These are phyloP conservation scores for Camelina sativa DNA, from an alignment of 345 rosid genomes.

Conservation along the genomic window DNA sequence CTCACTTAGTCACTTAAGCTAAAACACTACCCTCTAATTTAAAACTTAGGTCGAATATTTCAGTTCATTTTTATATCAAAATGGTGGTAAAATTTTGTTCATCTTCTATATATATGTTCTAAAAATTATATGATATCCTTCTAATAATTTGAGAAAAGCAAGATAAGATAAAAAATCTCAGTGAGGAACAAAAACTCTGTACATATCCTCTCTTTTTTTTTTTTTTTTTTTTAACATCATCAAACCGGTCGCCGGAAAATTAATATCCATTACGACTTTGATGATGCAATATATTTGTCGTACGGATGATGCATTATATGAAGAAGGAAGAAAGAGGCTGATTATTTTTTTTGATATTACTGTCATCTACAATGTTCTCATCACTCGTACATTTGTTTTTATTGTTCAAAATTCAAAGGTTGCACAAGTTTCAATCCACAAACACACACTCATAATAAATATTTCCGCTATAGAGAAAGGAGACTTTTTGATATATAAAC, in stretches of 20 bases:
- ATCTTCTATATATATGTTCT: too few species aligned
- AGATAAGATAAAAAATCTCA: background rate
- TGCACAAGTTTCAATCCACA: slow-evolving; percentile 28
- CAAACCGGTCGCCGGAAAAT: too few species aligned
- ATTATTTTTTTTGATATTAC: too few species aligned
- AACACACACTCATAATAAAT: background rate
- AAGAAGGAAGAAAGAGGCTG: background rate
- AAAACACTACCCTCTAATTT: background rate
- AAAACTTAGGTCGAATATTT: background rate
- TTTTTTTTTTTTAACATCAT: too few species aligned
- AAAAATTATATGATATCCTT: too few species aligned
- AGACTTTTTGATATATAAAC: background rate
- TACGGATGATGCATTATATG: background rate
- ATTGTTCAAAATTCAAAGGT: background rate
- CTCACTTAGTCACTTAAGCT: background rate
- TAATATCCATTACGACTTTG: background rate
- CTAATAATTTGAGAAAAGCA: background rate
- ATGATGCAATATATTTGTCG: background rate
- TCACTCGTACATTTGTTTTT: slow-evolving; percentile 18
- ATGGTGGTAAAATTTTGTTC: too few species aligned
- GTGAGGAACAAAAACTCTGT: background rate
- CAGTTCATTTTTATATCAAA: too few species aligned
- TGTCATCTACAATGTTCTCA: slow-evolving; percentile 4
- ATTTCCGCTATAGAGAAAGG: too few species aligned
- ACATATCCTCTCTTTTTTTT: too few species aligned